Evolutionary conservation across 139 green algal species (phyloP), one percentile per base, ranked within the genome.

Genomic region (Chlorella sp.): DNA sequence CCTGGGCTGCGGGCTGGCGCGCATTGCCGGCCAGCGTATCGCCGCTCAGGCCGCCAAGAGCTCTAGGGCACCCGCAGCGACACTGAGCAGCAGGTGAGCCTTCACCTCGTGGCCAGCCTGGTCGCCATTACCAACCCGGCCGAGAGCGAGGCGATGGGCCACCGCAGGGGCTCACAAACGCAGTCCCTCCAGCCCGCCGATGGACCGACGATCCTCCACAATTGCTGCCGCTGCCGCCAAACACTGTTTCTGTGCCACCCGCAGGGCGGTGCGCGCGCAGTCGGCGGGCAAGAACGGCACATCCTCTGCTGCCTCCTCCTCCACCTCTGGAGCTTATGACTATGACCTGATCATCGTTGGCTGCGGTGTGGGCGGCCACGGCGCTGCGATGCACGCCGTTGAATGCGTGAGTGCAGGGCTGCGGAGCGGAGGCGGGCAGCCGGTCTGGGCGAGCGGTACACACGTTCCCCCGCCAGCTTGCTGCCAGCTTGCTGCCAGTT

Each of bases 271-370:
- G 30, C 28, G 61, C 69, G 86, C 32, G 36, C 76, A 79, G 71
- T 39, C 82, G 22, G 82, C 82, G 40, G 36, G 32, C 83, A 92
- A 92, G 88, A 93, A 92, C 48, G 83, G 88, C 64, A 16, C 66
- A 30, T 61, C 85, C 30, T 86, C 40, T 19, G 37, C 75, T 3
- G 39, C 64, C 37, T 80, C 83, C 28, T 77, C 73, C 34, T 12
- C 75, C 30, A 24, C 75, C 83, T n/a, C 34, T 77, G 37, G 83
- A 69, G 86, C 92, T 26, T 99, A 98, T 90, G 98, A 99, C 91
- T 99, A 99, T 88, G 98, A 99, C 88, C 92, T 99, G 53, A 82
- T 99, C 81, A 99, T 99, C 92, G 99, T 99, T 85, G 98, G 98
- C 42, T 98, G 96, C 79, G 98, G 98, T 32, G 98, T 99, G 12